Evolutionary conservation across 148 eudicot species (phyloP), one percentile per base, ranked within the genome.

Genomic region (Cornus florida): DNA sequence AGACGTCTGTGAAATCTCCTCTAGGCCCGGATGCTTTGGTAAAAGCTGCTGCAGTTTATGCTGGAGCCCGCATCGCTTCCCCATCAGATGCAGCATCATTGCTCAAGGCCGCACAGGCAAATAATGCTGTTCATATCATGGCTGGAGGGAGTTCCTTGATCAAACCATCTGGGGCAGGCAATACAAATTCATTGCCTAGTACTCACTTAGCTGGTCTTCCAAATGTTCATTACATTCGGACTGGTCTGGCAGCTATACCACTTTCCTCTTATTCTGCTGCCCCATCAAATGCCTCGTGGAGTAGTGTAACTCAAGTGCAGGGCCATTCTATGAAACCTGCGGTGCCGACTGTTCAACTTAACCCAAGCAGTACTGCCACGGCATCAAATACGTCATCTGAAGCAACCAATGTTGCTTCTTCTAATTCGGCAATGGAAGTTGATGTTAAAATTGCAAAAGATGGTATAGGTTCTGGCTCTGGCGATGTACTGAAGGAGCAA

Each of bases 1-100:
- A 81, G 71, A 82, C 88, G 0, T 74, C 82, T 7, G 31, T 84
- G 17, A 90, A 89, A 69, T 84, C 90, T 17, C 75, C 83, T 64
- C 39, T 87, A 22, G 84, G 74, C 76, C 80, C 87, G 11, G 98
- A 91, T 64, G 79, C 90, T 67, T 78, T 90, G 87, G 89, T 91
- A 14, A 89, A 89, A 86, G 97, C 95, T 65, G 87, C 92, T 68
- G 98, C 99, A 67, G 90, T 92, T 74, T 94, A 97, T 74, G 99
- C 95, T 46, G 98, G 99, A 79, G 97, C 97, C 66, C 97, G 98
- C 62, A 85, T 94, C 74, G 94, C 86, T 76, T 86, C 88, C 84
- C 87, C 92, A 20, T 88, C 88, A 9, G 93, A 86, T 81, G 94
- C 95, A 19, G 88, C 92, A 12, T 69, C 88, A 46, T 76, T 90